Evolutionary conservation across 2,329 filamentous ascomycete genomes (phyloP), one percentile per base, ranked within the genome.

Genomic region (Plectosphaerella plurivora): DNA sequence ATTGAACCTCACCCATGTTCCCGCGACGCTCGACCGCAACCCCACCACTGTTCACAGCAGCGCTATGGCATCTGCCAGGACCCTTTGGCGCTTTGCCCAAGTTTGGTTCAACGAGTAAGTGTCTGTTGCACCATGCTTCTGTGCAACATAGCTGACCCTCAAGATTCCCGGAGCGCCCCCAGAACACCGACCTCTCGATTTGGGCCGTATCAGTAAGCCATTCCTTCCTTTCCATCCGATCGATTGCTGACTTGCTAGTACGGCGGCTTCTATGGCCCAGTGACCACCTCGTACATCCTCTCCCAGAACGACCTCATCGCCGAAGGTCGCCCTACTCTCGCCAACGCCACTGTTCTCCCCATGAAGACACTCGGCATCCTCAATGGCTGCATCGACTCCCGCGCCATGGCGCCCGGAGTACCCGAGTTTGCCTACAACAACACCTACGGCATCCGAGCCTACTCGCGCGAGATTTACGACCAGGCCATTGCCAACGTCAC

Each of bases 131-230:
- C 10, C n/a, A 15, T 14, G 14, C 37, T 6, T 9, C 37, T 3
- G 35, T 37, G 16, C 41, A 18, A 4, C 16, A 22, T n/a, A 9
- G 37, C 41, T 44, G 41, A 44, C 11, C 11, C 7, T 6, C 16
- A 1, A 53, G 55, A 22, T 88, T 88, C 54, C 83, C 83, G 0
- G 73, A 75, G 41, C 86, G 87, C 60, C 75, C 79, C 61, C 77
- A 78, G 2, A 76, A 77, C 49, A 77, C 84, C 55, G 44, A 49
- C 45, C 76, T 82, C 53, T 74, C 75, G 12, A 71, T 84, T 51
- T 81, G 76, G 45, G 74, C 78, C 3, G 44, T 57, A 35, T 59
- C 42, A 14, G 46, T 48, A 37, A 22, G 46, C 18, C 10, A n/a
- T n/a, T 4, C 36, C 3, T 9, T 6, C 41, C 5, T 20, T 44